Evolutionary conservation across 73 alveolate species (phyloP).

Genomic region (Paramecium sonneborni): DNA sequence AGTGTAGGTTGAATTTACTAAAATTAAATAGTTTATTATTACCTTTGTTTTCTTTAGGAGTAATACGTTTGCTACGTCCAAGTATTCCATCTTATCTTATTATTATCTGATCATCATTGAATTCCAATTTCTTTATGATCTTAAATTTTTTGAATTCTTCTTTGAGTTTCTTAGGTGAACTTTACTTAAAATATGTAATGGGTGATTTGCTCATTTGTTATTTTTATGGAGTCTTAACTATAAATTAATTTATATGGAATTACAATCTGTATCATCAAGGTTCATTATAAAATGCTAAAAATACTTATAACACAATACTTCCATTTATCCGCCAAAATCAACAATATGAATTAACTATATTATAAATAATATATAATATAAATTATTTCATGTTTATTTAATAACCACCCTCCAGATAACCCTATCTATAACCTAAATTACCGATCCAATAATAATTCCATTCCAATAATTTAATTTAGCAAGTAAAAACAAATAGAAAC

Average conservation of each 20-base stretch:
- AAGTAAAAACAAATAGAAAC: neutral
- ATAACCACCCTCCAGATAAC: conserved; percentile 2
- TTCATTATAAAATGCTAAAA: neutral
- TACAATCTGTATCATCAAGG: neutral
- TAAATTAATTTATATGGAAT: neutral
- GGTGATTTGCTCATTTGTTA: neutral
- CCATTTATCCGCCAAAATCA: conserved; percentile 24
- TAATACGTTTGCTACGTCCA: neutral
- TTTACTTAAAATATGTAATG: neutral
- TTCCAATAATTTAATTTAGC: neutral
- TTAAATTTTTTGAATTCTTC: neutral
- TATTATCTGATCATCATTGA: neutral
- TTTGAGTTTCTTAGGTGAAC: neutral
- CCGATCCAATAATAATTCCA: neutral
- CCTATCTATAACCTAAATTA: neutral
- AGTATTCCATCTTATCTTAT: neutral
- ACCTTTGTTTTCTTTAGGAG: neutral
- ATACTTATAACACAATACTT: neutral
- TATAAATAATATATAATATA: neutral
- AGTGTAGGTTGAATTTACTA: neutral
- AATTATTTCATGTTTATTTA: neutral
- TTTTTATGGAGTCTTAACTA: neutral
- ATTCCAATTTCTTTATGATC: neutral
- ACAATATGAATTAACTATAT: neutral
- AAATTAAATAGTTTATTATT: neutral